Conservation (phyloP, 1,284 basidiomycete genomes). For the Tilletia horrida region DNA sequence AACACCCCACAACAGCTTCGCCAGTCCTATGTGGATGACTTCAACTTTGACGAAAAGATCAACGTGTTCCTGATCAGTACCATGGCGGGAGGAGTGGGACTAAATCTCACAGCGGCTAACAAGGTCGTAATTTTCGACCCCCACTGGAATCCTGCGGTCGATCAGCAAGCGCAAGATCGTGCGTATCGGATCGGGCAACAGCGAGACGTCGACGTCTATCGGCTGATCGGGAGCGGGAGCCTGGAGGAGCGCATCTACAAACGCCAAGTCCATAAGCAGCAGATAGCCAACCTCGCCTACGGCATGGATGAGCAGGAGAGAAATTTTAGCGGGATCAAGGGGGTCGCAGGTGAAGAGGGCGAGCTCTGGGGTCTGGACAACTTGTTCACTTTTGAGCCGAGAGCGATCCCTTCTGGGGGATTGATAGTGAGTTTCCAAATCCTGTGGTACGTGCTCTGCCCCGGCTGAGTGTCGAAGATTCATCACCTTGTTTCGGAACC, state of each 20-base stretch:
- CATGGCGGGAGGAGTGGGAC: conserved; percentile 71
- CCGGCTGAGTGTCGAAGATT: background rate
- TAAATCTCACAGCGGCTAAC: conserved; percentile 84
- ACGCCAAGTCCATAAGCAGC: conserved; percentile 81
- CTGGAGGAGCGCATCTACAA: conserved; percentile 64
- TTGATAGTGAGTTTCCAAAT: conserved; percentile 6
- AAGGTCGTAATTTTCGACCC: conserved; percentile 87
- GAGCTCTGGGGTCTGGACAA: background rate
- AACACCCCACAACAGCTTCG: conserved; percentile 56
- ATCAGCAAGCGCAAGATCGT: conserved; percentile 81
- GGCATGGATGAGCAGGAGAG: conserved; percentile 50
- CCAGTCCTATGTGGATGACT: conserved; percentile 68
- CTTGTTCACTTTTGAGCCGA: conserved; percentile 9
- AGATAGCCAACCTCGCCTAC: conserved; percentile 81
- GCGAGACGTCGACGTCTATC: conserved; percentile 38
- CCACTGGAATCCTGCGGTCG: conserved; percentile 73
- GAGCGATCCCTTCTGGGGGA: background rate
- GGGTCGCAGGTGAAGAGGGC: background rate
- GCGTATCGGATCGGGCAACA: conserved; percentile 60
- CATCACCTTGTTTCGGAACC: background rate
- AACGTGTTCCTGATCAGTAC: conserved; percentile 80
- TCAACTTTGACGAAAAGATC: conserved; percentile 69
- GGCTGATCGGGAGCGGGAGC: conserved; percentile 39
- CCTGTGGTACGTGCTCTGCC: background rate
- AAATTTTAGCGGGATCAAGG: background rate